Base-by-base conservation (phyloP, 2,329 filamentous ascomycete genomes). In the Thermochaetoides dissita region DNA sequence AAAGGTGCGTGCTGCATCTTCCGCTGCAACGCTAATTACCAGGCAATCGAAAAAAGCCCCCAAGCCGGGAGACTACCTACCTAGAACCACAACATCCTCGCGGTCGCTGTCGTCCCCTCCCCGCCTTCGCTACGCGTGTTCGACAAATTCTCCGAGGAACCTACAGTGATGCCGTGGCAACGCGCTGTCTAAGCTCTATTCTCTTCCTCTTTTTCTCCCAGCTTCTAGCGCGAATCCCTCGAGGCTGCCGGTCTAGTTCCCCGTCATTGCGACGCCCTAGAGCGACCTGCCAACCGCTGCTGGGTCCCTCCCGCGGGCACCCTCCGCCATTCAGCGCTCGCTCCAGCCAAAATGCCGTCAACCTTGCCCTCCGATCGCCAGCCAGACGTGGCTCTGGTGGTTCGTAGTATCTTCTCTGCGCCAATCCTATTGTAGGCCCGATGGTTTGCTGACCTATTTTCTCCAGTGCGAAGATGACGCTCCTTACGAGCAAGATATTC, bases 401-500 rank as follows among this genome's bases (percentile, higher is more conserved):
- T 73, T 57, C 43, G 65, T 59, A 35, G 32, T 34, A 11, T 24
- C 17, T 24, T 24, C 17, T 45, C 8, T 11, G 9, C 32, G 17
- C 11, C 30, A 29, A 8, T 10, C 12, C 8, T 3, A 6, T 11
- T 24, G n/a, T 7, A 28, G 24, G 10, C 35, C 2, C 2, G 7
- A 35, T 3, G 3, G 12, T 28, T 38, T 31, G 33, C 55, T 66
- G 46, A 6, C 30, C 34, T 33, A 11, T 24, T 29, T 24, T 37
- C 24, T 28, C 7, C 37, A 58, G 57, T 52, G 79, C 54, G 84
- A 87, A 58, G 86, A 93, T 65, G 91, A 98, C 65, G 81, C 84
- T 42, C 76, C 94, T 47, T 98, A 96, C 69, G 93, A 98, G 66
- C 88, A 95, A 64, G 91, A 98, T 61, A 79, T 96, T 47, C 68